phyloP scores from a whole-genome alignment of 257 asterid genomes.

The Capsicum pubescens region DNA sequence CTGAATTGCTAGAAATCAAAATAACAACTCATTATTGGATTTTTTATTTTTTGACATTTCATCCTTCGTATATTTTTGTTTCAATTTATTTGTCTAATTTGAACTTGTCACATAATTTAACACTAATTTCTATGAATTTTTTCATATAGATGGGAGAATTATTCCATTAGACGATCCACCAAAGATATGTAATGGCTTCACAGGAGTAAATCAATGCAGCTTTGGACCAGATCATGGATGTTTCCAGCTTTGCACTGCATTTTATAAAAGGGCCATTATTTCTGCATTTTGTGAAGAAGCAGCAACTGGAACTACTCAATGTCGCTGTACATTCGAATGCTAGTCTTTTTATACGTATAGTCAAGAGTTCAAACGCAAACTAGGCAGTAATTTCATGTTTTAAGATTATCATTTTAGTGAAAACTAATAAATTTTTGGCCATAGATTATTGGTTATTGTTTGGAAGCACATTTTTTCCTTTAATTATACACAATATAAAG shows the following conservation, averaged over 20 bases:
- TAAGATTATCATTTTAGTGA: neutral
- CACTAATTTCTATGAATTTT: neutral
- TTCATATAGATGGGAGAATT: neutral
- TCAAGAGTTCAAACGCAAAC: neutral
- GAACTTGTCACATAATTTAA: neutral
- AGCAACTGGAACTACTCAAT: constrained; percentile 14
- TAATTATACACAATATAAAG: too few species aligned
- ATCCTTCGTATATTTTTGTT: neutral
- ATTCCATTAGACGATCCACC: neutral
- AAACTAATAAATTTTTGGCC: neutral
- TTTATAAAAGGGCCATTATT: neutral
- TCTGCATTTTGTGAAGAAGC: constrained; percentile 17
- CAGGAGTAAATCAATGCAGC: constrained; percentile 19
- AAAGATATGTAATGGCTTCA: neutral
- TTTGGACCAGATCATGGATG: constrained; percentile 29
- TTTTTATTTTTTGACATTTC: neutral
- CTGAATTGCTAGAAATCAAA: neutral
- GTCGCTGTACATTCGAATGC: constrained; percentile 30
- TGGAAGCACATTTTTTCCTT: too few species aligned
- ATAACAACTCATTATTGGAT: neutral
- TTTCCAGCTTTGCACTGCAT: neutral
- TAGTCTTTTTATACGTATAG: neutral
- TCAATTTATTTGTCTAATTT: neutral
- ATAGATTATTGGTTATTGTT: neutral
- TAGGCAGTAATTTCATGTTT: neutral